phyloP scores from a whole-genome alignment of 768 basidiomycete genomes.

The Mycena polygramma region DNA sequence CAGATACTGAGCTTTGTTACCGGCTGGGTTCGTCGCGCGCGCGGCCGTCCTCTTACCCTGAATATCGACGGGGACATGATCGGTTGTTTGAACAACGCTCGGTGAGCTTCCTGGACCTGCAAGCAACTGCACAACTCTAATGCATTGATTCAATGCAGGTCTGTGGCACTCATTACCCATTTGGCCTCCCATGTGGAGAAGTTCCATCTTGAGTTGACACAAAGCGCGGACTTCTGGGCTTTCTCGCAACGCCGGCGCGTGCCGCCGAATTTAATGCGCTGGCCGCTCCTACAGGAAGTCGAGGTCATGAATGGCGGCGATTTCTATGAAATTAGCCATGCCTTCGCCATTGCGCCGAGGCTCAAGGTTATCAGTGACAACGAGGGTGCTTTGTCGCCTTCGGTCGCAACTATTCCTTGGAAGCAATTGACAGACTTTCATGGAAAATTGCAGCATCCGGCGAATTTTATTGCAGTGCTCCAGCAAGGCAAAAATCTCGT shows the following conservation, averaged over 20 bases:
- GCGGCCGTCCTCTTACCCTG: background rate
- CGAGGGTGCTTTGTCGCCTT: background rate
- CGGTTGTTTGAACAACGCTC: background rate
- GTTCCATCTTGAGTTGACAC: background rate
- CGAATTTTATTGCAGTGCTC: background rate
- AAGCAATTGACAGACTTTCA: background rate
- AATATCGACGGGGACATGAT: slow-evolving; percentile 2
- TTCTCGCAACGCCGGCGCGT: background rate
- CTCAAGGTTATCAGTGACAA: background rate
- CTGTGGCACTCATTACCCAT: background rate
- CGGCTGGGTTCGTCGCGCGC: background rate
- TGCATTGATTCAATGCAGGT: background rate
- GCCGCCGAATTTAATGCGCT: background rate
- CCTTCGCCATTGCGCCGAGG: background rate
- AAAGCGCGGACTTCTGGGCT: background rate
- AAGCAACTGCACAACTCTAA: background rate
- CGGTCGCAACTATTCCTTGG: background rate
- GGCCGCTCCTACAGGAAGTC: background rate
- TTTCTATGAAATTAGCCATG: background rate
- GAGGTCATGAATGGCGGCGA: background rate
- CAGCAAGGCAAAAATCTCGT: background rate
- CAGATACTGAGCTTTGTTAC: slow-evolving; percentile 1
- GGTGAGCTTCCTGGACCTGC: background rate
- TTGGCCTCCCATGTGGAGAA: background rate
- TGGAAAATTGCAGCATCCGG: background rate